Conservation (phyloP, 345 rosid genomes). For the Lagerstroemia speciosa region DNA sequence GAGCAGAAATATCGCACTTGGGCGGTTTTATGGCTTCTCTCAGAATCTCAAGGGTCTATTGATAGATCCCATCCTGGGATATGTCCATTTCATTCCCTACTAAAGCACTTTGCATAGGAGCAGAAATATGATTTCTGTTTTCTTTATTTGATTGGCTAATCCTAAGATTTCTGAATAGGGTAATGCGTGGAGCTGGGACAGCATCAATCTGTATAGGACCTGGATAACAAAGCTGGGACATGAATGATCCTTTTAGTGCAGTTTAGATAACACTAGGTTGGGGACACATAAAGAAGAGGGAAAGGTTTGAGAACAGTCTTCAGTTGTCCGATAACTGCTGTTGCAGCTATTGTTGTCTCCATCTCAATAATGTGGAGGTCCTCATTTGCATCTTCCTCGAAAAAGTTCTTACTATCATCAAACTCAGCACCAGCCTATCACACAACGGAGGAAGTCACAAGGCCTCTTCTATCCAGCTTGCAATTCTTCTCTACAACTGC, state of each 20-base stretch:
- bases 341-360: neutral
- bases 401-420: neutral
- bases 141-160: neutral
- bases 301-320: neutral
- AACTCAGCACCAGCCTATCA: neutral
- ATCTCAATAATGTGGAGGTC: slow-evolving; percentile 11
- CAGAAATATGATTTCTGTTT: neutral
- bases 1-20: too few relatives aligned
- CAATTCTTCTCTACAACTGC: slow-evolving; percentile 12
- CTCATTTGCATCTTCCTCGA: slow-evolving; percentile 2
- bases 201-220: neutral
- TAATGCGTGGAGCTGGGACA: neutral
- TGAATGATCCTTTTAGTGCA: neutral
- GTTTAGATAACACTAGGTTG: neutral
- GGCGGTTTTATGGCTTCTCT: too few relatives aligned
- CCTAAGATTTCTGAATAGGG: neutral
- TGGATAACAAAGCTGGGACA: neutral
- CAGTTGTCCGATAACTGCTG: neutral
- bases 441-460: neutral
- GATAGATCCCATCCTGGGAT: neutral
- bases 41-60: neutral
- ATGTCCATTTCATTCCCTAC: neutral
- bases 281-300: neutral
- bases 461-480: slow-evolving; percentile 3
- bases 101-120: neutral